Base-by-base conservation (phyloP, 1,284 basidiomycete species). In the Schizopora paradoxa region DNA sequence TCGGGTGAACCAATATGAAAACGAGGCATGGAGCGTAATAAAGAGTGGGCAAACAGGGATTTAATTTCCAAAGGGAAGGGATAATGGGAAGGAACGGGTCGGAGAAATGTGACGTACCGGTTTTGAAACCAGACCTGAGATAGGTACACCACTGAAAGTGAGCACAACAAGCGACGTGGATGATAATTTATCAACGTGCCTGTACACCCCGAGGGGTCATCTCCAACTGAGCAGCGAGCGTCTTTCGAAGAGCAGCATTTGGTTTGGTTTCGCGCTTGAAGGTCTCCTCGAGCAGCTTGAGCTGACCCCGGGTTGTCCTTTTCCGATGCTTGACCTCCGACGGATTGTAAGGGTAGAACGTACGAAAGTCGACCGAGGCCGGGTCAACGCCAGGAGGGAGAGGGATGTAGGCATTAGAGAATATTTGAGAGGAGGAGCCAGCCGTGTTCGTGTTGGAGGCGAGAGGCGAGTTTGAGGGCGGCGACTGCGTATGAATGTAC, bases 121-220 rank as follows among this genome's bases (percentile, higher is more conserved):
- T 93, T 93, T 66, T 92, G 90, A 65, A 93, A 93, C 90, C 90
- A 91, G 32, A 88, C 85, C 84, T 87, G 56, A 4, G 16, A 25
- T 8, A n/a, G n/a, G n/a, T n/a, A n/a, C n/a, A n/a, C n/a, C n/a
- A n/a, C n/a, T n/a, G n/a, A n/a, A n/a, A n/a, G n/a, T n/a, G n/a
- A n/a, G n/a, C n/a, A n/a, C n/a, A n/a, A n/a, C n/a, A n/a, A n/a
- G n/a, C n/a, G n/a, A n/a, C n/a, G n/a, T n/a, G n/a, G n/a, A n/a
- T n/a, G n/a, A n/a, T n/a, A n/a, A n/a, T n/a, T n/a, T n/a, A 42
- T 41, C 40, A 45, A 66, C 80, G 58, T 53, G 94, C 92, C 76
- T 97, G 93, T 2, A 97, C 89, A 34, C 91, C 91, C 50, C 93
- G 73, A 19, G 91, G 81, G 16, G 88, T 90, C 91, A 97, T 97